Evolutionary conservation across 768 basidiomycete genomes (phyloP), one percentile per base, ranked within the genome.

Genomic region (Mycena polygramma): DNA sequence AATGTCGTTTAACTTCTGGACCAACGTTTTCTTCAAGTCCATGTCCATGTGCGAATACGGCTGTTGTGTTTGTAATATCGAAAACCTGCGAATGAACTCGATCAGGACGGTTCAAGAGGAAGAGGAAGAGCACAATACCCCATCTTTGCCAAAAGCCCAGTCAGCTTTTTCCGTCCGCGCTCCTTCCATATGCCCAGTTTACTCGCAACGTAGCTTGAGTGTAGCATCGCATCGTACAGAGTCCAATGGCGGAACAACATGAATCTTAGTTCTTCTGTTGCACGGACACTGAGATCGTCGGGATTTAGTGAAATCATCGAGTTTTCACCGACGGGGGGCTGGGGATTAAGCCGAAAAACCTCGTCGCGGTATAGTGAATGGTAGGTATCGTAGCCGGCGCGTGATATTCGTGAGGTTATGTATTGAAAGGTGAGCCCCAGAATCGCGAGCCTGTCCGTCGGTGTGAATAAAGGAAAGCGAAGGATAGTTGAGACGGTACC

Each of bases 151-250:
- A 99, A 83, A 58, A 99, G 83, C 10, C 97, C 98, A 1, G 92
- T 94, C 64, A 99, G 82, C 72, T 91, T 88, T 79, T 96, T 97
- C 70, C 94, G 87, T 24, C 98, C 98, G 63, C 91, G 88, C 79
- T 99, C 97, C 77, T 94, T 96, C 98, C 98, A 99, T 64, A 97
- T 94, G 4, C 96, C 96, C 68, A 99, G 87, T 79, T 95, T 96
- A 59, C 94, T 92, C 9, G 96, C 97, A 20, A 99, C 92, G 76
- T 99, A 99, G 66, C 94, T 94, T 4, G 96, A 98, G 79, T 99
- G 97, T 75, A 92, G 92, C 98, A 99, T 99, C 14, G 97, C 91
- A 77, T 99, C 98, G 77, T 98, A 99, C 54, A 99, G 82, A 37
- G 93, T 98, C 98, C 98, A 99, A 82, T 99, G 98, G 66, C 97